Evolutionary conservation across 345 rosid genomes (phyloP), one percentile per base, ranked within the genome.

Genomic region (Ceriops decandra): DNA sequence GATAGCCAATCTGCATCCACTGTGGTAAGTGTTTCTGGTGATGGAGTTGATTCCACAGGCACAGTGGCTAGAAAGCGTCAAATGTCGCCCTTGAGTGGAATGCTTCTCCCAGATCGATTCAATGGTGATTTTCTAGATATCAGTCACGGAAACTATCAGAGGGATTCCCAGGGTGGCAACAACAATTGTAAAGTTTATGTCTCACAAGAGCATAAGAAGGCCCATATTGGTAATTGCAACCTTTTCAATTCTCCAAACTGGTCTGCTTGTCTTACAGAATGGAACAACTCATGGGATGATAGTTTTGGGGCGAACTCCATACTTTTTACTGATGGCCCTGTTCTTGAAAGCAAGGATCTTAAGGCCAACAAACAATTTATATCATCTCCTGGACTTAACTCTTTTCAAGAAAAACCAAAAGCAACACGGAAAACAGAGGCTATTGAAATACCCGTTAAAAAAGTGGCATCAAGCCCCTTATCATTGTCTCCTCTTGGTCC

Each of bases 401-500:
- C 46, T 66, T 72, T 67, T 64, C 71, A 36, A 52, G 78, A 80
- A 76, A 61, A 81, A 67, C 70, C 57, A 62, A 79, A 73, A 74
- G 71, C 69, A 31, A 72, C 78, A 66, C 74, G 85, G 42, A 69
- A 46, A 68, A 79, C 79, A 77, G 77, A 79, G 64, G 69, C 75
- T 17, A 58, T 72, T 49, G 81, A 82, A 46, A 78, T 87, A 75
- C 77, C 90, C 60, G 76, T 71, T 64, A 60, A 71, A 56, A 77
- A 67, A 64, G 62, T 63, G 13, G 64, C 61, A 33, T 79, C 85
- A 56, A 75, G 97, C 32, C 81, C 87, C 66, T 86, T 82, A 59
- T 88, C 92, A 36, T 76, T 88, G 63, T 93, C 98, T 46, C 98
- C 98, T 52, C 92, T 93, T 69, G 97, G 98, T 76, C 97, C 95